These are phyloP conservation scores for Cucumis sativus DNA, from an alignment of 306 rosid species.

Conservation along the genomic window DNA sequence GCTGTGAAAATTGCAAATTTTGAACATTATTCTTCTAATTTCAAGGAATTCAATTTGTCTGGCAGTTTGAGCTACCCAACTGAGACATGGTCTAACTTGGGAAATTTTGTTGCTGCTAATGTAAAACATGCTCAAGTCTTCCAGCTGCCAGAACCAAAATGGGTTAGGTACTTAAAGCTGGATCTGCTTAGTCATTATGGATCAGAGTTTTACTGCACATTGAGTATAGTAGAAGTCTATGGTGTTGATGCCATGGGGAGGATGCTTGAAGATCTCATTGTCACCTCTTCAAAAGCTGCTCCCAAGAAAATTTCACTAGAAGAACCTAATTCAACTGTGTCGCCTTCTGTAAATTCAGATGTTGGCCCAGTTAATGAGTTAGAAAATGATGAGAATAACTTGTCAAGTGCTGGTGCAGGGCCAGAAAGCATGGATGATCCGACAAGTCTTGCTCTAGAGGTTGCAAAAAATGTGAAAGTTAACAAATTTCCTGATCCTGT, in stretches of 20 bases:
- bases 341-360: conserved; percentile 38
- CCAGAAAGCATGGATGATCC: conserved; percentile 21
- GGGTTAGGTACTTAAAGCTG: conserved; percentile 75
- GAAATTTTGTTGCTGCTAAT: conserved; percentile 56
- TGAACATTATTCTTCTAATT: conserved; percentile 85
- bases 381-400: conserved; percentile 27
- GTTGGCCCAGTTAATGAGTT: conserved; percentile 28
- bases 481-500: conserved; percentile 54
- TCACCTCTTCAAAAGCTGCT: conserved; percentile 37
- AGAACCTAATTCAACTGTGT: conserved; percentile 38
- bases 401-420: conserved; percentile 16
- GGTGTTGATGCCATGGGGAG: conserved; percentile 77
- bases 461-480: conserved; percentile 9
- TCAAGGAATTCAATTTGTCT: conserved; percentile 57
- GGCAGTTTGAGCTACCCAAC: conserved; percentile 71
- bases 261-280: conserved; percentile 86
- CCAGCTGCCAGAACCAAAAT: conserved; percentile 52
- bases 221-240: conserved; percentile 71
- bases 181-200: conserved; percentile 69
- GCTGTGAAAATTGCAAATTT: conserved; percentile 73
- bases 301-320: conserved; percentile 21
- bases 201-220: conserved; percentile 83
- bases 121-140: conserved; percentile 71
- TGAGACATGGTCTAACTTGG: conserved; percentile 48
- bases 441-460: conserved; percentile 22